Evolutionary conservation across 352 stramenopile genomes (phyloP), one percentile per base, ranked within the genome.

Genomic region (Phytophthora pisi): DNA sequence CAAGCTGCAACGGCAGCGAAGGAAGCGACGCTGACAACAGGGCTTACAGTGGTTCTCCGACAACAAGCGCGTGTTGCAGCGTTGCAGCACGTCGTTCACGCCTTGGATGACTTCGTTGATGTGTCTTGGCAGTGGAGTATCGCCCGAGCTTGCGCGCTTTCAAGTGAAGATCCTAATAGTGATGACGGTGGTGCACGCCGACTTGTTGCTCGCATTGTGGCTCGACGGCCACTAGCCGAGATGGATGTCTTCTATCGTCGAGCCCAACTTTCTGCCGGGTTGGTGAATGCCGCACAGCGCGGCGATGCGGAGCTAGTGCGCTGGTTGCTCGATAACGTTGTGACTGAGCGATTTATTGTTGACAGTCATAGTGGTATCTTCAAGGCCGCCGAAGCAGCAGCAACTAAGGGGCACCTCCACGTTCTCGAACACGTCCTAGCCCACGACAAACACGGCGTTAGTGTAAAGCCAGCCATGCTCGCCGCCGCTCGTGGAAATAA

Each of bases 221-320:
- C 55, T 43, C 66, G 55, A 7, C 61, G 45, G n/a, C 66, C 66
- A 30, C 61, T 70, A 49, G 52, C 38, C 30, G 53, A 47, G 15
- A 72, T 78, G 52, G 66, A 78, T 42, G 54, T 53, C 16, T 78
- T 78, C 55, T 72, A 78, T 52, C 66, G 62, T 9, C 56, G 57
- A 47, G 70, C 61, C 11, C 70, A 77, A 28, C 46, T 71, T 51
- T 65, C 70, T 26, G 31, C 31, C 3, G 70, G 60, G n/a, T 42
- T 77, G 24, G 52, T 59, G 4, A 64, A 65, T 61, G 65, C 70
- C 52, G 60, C 56, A 0, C 11, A 50, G 26, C 51, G 61, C 1
- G 65, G 65, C 18, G 55, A 77, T 20, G 8, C 31, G 5, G 46
- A 65, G 28, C 43, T 77, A 28, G 54, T 71, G 24, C 9, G 45